Conservation (phyloP, 176 grass and related monocot genomes). For the Carex littledalei region DNA sequence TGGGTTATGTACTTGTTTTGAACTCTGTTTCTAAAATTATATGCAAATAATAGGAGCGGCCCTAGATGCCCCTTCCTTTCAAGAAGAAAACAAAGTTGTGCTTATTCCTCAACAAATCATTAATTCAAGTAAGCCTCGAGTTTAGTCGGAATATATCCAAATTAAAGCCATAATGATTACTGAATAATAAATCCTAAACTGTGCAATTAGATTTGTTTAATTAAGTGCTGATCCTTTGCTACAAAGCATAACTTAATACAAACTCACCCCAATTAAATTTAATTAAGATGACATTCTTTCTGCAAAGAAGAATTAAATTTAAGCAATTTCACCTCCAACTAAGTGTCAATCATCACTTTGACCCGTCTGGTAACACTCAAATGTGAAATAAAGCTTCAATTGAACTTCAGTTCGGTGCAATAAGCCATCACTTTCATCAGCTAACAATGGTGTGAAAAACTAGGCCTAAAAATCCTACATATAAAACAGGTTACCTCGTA, state of each 20-base stretch:
- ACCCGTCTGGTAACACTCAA: background rate
- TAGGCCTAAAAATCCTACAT: background rate
- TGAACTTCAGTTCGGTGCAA: background rate
- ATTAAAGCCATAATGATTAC: background rate
- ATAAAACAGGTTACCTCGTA: slow-evolving; percentile 42
- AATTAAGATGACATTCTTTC: background rate
- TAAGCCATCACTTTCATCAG: background rate
- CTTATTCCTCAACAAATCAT: background rate
- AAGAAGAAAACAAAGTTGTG: background rate
- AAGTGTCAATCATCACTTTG: background rate
- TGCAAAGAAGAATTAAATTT: background rate
- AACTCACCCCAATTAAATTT: background rate
- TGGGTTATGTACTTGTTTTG: background rate
- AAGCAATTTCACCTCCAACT: background rate
- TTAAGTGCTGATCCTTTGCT: background rate
- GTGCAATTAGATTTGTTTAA: background rate
- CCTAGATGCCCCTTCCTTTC: background rate
- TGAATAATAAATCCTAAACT: background rate
- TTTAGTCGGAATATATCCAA: background rate
- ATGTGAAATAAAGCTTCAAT: background rate
- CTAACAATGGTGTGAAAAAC: background rate
- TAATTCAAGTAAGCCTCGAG: background rate
- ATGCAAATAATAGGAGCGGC: background rate
- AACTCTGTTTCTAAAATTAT: background rate
- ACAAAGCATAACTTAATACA: background rate